Conservation (phyloP, 1,284 basidiomycete species). For the Sanghuangporus weigelae region DNA sequence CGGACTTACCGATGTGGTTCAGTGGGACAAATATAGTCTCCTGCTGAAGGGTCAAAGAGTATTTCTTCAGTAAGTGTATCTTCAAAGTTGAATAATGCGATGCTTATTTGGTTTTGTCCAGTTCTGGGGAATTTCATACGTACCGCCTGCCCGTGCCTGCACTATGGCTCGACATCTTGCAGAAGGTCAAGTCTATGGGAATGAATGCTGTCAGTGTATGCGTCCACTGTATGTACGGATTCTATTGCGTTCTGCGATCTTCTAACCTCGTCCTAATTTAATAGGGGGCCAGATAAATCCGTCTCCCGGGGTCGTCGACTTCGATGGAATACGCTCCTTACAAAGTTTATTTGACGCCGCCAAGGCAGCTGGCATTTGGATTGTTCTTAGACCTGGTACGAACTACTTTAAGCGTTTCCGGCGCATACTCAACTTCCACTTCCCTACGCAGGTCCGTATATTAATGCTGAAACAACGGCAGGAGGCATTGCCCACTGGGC, state of each 20-base stretch:
- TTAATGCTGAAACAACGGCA: constrained; percentile 78
- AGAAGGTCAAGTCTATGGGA: constrained; percentile 77
- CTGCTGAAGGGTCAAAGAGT: constrained; percentile 14
- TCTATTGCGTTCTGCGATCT: neutral
- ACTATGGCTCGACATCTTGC: constrained; percentile 78
- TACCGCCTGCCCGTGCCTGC: constrained; percentile 76
- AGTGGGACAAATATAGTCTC: constrained; percentile 16
- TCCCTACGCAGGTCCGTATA: constrained; percentile 44
- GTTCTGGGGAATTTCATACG: constrained; percentile 72
- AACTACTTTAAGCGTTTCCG: neutral
- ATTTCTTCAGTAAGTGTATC: constrained; percentile 13
- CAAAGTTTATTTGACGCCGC: constrained; percentile 50
- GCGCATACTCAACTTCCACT: neutral
- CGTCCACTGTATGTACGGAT: constrained; percentile 39
- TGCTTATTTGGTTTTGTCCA: neutral
- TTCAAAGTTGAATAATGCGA: neutral
- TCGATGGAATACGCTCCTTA: constrained; percentile 63
- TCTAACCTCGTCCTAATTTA: constrained; percentile 5
- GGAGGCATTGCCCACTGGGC: constrained; percentile 79
- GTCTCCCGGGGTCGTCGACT: constrained; percentile 67
- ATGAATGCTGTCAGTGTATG: constrained; percentile 74
- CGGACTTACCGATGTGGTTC: constrained; percentile 4
- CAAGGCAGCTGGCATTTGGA: constrained; percentile 41
- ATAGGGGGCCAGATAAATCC: constrained; percentile 63
- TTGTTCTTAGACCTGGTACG: constrained; percentile 40